Percentiles rank a stretch among this genome's conserved stretches.
Evolutionary conservation across 768 basidiomycete genomes (phyloP).

Genomic region (Leccinum rimulosum): DNA sequence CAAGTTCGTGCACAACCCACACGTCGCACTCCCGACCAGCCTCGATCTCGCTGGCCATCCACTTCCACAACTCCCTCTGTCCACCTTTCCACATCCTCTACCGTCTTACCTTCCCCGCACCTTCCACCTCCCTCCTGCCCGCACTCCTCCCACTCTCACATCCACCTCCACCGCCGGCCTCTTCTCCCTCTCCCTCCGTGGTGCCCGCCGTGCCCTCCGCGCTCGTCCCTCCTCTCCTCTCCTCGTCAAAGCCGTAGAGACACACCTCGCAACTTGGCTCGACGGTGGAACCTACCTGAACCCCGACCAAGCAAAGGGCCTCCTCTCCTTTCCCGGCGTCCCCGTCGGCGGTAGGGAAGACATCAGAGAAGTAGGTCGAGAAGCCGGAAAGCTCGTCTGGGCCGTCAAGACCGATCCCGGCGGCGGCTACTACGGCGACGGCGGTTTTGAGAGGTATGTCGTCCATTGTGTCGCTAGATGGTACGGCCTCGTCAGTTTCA

Average conservation of each 20-base stretch:
- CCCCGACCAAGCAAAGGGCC: slow-evolving; percentile 41
- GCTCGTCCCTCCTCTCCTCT: slow-evolving; percentile 47
- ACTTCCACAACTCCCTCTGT: slow-evolving; percentile 36
- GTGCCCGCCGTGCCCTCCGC: slow-evolving; percentile 67
- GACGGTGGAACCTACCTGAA: slow-evolving; percentile 53
- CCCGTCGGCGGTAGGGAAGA: slow-evolving; percentile 51
- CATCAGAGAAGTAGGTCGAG: slow-evolving; percentile 64
- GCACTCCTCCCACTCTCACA: slow-evolving; percentile 42
- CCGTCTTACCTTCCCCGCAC: slow-evolving; percentile 68
- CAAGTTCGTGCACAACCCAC: slow-evolving; percentile 68
- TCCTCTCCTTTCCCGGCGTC: slow-evolving; percentile 37
- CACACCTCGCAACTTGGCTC: slow-evolving; percentile 63
- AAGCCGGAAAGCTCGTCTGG: slow-evolving; percentile 71
- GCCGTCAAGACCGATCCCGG: slow-evolving; percentile 35
- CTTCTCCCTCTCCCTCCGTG: slow-evolving; percentile 74
- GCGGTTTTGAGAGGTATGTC: slow-evolving; percentile 75
- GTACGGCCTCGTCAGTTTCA: slow-evolving; percentile 78
- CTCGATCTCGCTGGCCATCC: slow-evolving; percentile 48
- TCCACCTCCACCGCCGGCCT: slow-evolving; percentile 66
- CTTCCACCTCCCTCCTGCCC: slow-evolving; percentile 46
- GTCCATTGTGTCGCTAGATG: slow-evolving; percentile 83
- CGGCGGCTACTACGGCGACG: slow-evolving; percentile 35
- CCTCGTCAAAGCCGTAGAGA: slow-evolving; percentile 69
- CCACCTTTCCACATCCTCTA: slow-evolving; percentile 77
- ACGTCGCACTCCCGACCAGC: slow-evolving; percentile 61